Base-by-base conservation (phyloP, 2,329 filamentous ascomycete species). In the Hysterium pulicare region DNA sequence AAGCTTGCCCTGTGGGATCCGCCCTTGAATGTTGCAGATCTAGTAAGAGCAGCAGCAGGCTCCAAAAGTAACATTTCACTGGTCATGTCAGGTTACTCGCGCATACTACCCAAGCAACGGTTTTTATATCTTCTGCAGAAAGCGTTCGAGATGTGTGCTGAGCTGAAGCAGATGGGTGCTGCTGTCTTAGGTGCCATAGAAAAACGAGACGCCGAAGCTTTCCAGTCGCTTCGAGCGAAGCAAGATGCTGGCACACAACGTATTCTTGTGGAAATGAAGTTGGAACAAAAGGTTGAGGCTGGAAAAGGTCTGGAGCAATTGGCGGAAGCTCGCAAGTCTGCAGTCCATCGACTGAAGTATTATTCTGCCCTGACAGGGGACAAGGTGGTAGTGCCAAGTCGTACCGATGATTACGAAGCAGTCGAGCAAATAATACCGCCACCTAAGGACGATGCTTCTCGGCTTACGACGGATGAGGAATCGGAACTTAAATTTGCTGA, bases 91-190 rank as follows among this genome's bases (percentile, higher is more conserved):
- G n/a, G n/a, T n/a, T n/a, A n/a, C n/a, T n/a, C n/a, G n/a, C n/a
- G n/a, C n/a, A n/a, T n/a, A n/a, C 46, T 65, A 41, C 61, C 64
- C 1, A 54, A 57, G 21, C 60, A 59, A 34, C 51, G 61, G 7
- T 66, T 66, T 40, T 8, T 9, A 5, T 11, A 8, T 17, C 8
- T 36, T 16, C 9, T 21, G 8, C 10, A 17, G 33, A 19, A 22
- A 15, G 33, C 33, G 8, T 7, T 36, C 10, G 33, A 36, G 6
- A 6, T 36, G 6, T 17, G 9, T 17, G 17, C 6, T 9, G 33
- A 36, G 17, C 10, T 36, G 6, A 17, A 21, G 7, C 7, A 16
- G 5, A 10, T 8, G 33, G 5, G 13, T 20, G 15, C 16, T 20
- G 20, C 19, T 20, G 8, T 9, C 17, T 9, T 9, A 6, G 22